phyloP scores from a whole-genome alignment of 2,329 filamentous ascomycete species.

The Microdochium nivale region DNA sequence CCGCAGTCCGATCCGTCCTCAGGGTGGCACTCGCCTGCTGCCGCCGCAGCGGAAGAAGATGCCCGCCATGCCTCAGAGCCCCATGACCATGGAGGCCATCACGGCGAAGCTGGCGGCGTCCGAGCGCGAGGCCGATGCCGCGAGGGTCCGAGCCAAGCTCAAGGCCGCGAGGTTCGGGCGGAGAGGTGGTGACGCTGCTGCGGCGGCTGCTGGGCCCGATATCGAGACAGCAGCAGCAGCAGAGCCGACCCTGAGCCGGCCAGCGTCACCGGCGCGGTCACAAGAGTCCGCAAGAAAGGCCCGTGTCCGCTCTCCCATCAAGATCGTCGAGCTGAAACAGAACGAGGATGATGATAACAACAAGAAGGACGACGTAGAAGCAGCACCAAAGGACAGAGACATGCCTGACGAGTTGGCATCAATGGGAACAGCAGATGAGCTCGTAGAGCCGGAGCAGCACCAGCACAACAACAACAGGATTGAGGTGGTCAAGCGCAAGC shows the following conservation, averaged over 20 bases:
- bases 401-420: not conserved
- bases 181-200: conserved; percentile 10
- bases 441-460: conserved; percentile 5
- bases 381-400: not conserved
- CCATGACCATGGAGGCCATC: conserved; percentile 52
- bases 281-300: not conserved
- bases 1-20: conserved; percentile 19
- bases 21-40: conserved; percentile 24
- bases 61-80: conserved; percentile 40
- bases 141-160: conserved; percentile 53
- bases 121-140: conserved; percentile 55
- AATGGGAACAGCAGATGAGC: not conserved
- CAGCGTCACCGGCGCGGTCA: not conserved
- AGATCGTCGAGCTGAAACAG: not conserved
- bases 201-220: not conserved
- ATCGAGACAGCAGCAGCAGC: not conserved
- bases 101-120: conserved; percentile 56
- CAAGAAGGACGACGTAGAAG: not conserved
- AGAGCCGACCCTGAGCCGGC: not conserved
- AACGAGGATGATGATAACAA: too few relatives aligned
- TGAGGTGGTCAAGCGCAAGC: conserved; percentile 34
- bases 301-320: not conserved
- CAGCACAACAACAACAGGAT: conserved; percentile 7
- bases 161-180: conserved; percentile 37
- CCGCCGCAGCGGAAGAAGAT: conserved; percentile 20